phyloP scores from a whole-genome alignment of 805 yeast genomes.

The Vanderwaltozyma verrucispora region DNA sequence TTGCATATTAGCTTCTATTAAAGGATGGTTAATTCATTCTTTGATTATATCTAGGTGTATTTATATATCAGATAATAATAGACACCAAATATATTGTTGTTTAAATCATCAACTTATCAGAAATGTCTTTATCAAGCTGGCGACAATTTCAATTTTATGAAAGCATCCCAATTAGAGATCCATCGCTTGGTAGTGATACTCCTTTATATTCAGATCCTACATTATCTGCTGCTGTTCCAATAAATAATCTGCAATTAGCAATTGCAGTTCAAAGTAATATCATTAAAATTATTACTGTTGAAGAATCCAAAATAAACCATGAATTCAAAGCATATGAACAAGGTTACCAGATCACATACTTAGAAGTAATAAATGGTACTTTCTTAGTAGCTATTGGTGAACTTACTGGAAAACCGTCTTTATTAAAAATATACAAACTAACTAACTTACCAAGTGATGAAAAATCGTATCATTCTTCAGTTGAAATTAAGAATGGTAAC shows the following conservation, averaged over 20 bases:
- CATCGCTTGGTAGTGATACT: conserved; percentile 47
- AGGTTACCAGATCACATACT: conserved; percentile 52
- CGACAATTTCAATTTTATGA: conserved; percentile 84
- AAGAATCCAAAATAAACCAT: conserved; percentile 35
- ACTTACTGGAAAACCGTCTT: conserved; percentile 56
- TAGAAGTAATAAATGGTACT: conserved; percentile 38
- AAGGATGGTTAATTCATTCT: no score
- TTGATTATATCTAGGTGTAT: no score
- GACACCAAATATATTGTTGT: no score
- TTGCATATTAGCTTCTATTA: no score
- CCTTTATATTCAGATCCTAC: conserved; percentile 75
- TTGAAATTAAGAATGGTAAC: conserved; percentile 55
- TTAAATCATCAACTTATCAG: no score
- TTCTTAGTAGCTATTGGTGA: conserved; percentile 67
- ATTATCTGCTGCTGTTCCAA: conserved; percentile 51
- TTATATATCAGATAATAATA: no score
- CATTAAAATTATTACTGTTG: conserved; percentile 45
- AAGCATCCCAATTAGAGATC: conserved; percentile 74
- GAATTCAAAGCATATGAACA: conserved; percentile 55
- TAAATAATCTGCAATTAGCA: conserved; percentile 41
- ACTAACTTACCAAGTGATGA: conserved; percentile 33
- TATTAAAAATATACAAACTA: conserved; percentile 66
- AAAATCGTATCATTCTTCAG: conserved; percentile 46
- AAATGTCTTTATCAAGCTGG: conserved; percentile 38
- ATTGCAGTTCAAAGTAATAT: conserved; percentile 45